Conservation (phyloP, 2,329 filamentous ascomycete genomes). For the Metarhizium humberi region DNA sequence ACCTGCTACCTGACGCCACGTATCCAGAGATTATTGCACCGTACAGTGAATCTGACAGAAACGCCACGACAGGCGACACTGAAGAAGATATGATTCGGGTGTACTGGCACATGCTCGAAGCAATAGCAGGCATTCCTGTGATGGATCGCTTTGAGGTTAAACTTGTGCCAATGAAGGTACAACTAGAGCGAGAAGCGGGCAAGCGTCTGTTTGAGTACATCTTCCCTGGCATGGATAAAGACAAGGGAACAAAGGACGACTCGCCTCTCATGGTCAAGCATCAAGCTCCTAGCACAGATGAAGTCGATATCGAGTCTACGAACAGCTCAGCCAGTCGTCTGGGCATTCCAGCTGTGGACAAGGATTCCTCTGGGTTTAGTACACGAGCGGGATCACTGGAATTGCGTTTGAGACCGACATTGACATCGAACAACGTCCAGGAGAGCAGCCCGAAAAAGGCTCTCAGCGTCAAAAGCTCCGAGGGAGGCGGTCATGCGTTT, state of each 20-base stretch:
- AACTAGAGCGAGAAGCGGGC: conserved; percentile 85
- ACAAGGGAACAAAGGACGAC: conserved; percentile 43
- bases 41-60: conserved; percentile 61
- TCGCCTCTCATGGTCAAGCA: conserved; percentile 50
- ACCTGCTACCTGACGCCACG: conserved; percentile 78
- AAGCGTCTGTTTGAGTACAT: conserved; percentile 95
- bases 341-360: conserved; percentile 29
- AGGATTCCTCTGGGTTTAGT: conserved; percentile 39
- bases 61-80: conserved; percentile 23
- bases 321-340: conserved; percentile 28
- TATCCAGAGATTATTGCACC: conserved; percentile 96
- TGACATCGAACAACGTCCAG: conserved; percentile 46
- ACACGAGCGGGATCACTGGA: conserved; percentile 68
- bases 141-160: conserved; percentile 96
- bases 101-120: conserved; percentile 97
- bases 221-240: conserved; percentile 74
- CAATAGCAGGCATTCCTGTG: conserved; percentile 93
- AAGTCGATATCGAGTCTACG: conserved; percentile 38
- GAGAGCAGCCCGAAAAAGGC: conserved; percentile 34
- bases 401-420: conserved; percentile 71
- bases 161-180: conserved; percentile 84
- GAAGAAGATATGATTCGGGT: conserved; percentile 79
- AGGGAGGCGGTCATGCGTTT: conserved; percentile 34
- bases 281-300: conserved; percentile 25
- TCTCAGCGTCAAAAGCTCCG: conserved; percentile 37